phyloP scores from a whole-genome alignment of 495 filamentous ascomycete genomes.

The Chaetomidium leptoderma region DNA sequence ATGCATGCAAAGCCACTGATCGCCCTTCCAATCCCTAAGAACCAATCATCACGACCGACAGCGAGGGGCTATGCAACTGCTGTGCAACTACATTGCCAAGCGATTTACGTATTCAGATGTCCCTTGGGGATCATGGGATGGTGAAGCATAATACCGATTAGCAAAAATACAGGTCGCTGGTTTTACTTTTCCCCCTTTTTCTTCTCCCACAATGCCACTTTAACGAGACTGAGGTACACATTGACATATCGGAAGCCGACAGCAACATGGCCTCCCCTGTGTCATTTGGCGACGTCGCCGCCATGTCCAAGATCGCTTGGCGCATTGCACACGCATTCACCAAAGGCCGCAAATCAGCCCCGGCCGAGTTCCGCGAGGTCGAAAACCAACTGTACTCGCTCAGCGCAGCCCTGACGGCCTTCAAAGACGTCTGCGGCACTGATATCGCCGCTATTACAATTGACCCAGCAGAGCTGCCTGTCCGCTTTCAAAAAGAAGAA shows the following conservation, averaged over 20 bases:
- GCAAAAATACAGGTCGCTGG: no score
- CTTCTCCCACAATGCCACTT: no score
- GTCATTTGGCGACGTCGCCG: constrained; percentile 18
- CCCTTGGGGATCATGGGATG: no score
- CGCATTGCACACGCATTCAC: constrained; percentile 17
- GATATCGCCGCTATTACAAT: not conserved
- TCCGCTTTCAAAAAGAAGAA: not conserved
- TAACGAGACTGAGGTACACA: no score
- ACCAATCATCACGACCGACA: not conserved
- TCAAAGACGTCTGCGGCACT: constrained; percentile 3
- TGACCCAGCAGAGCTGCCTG: not conserved
- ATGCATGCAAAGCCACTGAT: not conserved
- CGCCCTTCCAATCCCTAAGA: not conserved
- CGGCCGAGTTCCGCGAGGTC: constrained; percentile 21
- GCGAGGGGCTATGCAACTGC: constrained; percentile 1
- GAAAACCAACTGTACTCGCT: constrained; percentile 23
- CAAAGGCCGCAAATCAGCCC: constrained; percentile 17
- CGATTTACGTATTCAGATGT: no score
- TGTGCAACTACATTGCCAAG: no score
- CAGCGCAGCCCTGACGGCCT: constrained; percentile 14
- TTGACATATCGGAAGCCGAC: no score
- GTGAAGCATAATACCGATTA: no score
- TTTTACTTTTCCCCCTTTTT: no score
- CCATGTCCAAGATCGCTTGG: constrained; percentile 21
- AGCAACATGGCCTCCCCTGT: constrained; percentile 19